phyloP scores from a whole-genome alignment of 1,284 basidiomycete genomes.

The Mycena citricolor region DNA sequence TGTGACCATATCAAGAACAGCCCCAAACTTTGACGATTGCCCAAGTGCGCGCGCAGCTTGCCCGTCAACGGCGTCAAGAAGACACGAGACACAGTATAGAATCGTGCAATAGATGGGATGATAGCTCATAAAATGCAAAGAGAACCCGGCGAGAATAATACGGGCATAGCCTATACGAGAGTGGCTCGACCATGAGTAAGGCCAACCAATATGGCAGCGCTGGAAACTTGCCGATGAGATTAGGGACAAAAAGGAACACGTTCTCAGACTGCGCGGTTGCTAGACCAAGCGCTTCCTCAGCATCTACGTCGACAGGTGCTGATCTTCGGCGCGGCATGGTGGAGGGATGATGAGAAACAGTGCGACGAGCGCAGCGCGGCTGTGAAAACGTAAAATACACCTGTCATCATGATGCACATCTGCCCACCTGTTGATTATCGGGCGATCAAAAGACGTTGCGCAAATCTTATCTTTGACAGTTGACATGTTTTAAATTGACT shows the following conservation, averaged over 20 bases:
- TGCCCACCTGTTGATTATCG: neutral
- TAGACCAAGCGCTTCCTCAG: conserved; percentile 77
- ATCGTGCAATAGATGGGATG: conserved; percentile 93
- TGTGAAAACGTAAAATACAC: neutral
- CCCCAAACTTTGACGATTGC: conserved; percentile 96
- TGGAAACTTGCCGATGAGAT: conserved; percentile 78
- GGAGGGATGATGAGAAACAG: conserved; percentile 7
- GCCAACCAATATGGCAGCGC: conserved; percentile 6
- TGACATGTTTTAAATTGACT: conserved; percentile 20
- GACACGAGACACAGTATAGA: conserved; percentile 88
- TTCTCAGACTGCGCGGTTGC: conserved; percentile 88
- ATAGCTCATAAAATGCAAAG: conserved; percentile 92
- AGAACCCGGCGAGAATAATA: conserved; percentile 86
- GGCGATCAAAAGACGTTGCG: neutral
- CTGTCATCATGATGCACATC: neutral
- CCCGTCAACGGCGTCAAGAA: conserved; percentile 96
- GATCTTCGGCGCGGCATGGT: conserved; percentile 40
- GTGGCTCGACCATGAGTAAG: conserved; percentile 3
- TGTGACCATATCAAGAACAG: conserved; percentile 99
- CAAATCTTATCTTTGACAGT: conserved; percentile 19
- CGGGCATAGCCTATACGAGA: conserved; percentile 78
- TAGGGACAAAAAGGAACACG: conserved; percentile 95
- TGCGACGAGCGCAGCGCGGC: conserved; percentile 1
- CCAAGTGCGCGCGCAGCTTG: conserved; percentile 87
- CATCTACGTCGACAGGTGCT: conserved; percentile 65